Conservation (phyloP, 2,329 filamentous ascomycete genomes). For the Cercospora zeae-maydis region DNA sequence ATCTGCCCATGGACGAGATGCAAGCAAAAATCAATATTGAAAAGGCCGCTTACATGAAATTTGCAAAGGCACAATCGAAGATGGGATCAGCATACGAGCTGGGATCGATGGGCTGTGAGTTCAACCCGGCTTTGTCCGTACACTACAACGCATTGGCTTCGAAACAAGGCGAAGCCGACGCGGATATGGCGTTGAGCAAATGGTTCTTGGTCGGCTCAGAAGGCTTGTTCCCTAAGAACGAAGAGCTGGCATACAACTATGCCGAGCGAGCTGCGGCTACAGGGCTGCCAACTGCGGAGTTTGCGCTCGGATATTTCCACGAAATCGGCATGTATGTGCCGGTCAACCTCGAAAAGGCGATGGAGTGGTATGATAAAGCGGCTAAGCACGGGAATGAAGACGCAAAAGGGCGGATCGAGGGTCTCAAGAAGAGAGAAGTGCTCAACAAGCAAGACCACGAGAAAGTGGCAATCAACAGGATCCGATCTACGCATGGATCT, state of each 20-base stretch:
- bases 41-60: slow-evolving; percentile 92
- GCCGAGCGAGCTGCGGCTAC: slow-evolving; percentile 79
- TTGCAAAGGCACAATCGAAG: slow-evolving; percentile 93
- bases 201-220: slow-evolving; percentile 98
- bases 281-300: slow-evolving; percentile 85
- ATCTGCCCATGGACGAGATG: slow-evolving; percentile 67
- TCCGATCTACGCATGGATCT: slow-evolving; percentile 60
- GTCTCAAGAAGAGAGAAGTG: slow-evolving; percentile 70
- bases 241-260: slow-evolving; percentile 87
- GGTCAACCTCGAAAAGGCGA: slow-evolving; percentile 77
- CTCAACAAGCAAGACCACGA: slow-evolving; percentile 91
- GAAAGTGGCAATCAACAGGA: slow-evolving; percentile 79
- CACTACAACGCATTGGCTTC: slow-evolving; percentile 95
- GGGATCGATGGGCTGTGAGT: slow-evolving; percentile 88
- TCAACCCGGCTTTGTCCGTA: slow-evolving; percentile 84
- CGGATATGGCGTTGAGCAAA: slow-evolving; percentile 92
- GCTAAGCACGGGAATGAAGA: slow-evolving; percentile 90
- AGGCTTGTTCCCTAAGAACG: slow-evolving; percentile 88
- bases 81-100: slow-evolving; percentile 96
- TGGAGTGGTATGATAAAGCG: slow-evolving; percentile 85
- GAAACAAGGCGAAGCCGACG: slow-evolving; percentile 86
- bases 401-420: slow-evolving; percentile 75
- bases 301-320: slow-evolving; percentile 94
- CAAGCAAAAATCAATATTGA: slow-evolving; percentile 84
- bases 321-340: slow-evolving; percentile 91